Percentiles rank a stretch among this genome's conserved stretches.
phyloP scores from a whole-genome alignment of 2,329 filamentous ascomycete genomes.

The Ceratocystis ficicola region DNA sequence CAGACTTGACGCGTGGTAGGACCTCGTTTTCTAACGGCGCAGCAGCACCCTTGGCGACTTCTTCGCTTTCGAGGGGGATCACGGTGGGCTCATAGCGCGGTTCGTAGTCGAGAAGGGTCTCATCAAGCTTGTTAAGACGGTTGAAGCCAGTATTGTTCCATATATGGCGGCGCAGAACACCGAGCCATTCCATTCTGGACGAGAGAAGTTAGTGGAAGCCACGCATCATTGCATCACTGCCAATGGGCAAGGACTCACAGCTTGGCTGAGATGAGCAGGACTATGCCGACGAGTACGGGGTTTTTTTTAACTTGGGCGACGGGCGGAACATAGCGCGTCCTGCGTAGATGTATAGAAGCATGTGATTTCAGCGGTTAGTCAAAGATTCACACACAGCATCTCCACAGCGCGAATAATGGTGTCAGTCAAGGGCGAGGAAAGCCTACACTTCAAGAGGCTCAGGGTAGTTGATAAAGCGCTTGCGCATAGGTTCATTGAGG shows the following conservation, averaged over 20 bases:
- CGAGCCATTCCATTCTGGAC: conserved; percentile 42
- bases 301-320: conserved; percentile 29
- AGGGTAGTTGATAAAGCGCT: conserved; percentile 31
- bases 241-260: conserved; percentile 33
- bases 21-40: neutral
- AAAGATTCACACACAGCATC: neutral
- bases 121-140: conserved; percentile 41
- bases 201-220: neutral
- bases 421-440: neutral
- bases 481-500: conserved; percentile 14
- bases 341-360: neutral
- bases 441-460: conserved; percentile 30
- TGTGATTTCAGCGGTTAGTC: conserved; percentile 1
- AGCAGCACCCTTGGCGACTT: conserved; percentile 11
- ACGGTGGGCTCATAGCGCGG: conserved; percentile 38
- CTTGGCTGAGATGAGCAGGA: conserved; percentile 41
- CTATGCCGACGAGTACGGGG: conserved; percentile 44
- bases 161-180: conserved; percentile 42
- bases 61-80: conserved; percentile 33
- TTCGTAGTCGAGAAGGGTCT: conserved; percentile 40
- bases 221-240: neutral
- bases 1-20: conserved; percentile 16
- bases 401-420: too few relatives aligned
- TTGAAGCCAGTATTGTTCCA: conserved; percentile 55
- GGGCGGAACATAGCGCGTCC: neutral